Percentiles rank a stretch among this genome's conserved stretches.
Evolutionary conservation across 2,329 filamentous ascomycete genomes (phyloP).

Genomic region (Cordyceps tenuipes): DNA sequence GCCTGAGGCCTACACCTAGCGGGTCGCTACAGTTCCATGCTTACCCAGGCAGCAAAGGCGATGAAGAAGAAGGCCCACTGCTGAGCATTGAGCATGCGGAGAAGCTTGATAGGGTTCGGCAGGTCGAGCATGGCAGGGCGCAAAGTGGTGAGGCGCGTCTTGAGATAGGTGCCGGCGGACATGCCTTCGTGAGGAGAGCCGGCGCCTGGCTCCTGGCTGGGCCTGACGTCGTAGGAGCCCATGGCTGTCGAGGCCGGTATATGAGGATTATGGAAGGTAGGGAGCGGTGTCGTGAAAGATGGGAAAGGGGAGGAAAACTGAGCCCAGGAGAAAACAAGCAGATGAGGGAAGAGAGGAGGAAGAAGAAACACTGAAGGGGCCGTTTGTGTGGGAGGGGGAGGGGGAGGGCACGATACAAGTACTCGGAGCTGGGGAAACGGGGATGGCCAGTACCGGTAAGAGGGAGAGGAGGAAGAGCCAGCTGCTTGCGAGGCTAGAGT

Average conservation of each 20-base stretch:
- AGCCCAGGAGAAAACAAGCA: background rate
- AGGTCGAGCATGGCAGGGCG: slow-evolving; percentile 48
- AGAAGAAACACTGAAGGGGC: background rate
- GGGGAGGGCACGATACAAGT: background rate
- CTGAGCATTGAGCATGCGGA: slow-evolving; percentile 39
- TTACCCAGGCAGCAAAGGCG: slow-evolving; percentile 49
- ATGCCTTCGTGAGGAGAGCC: slow-evolving; percentile 40
- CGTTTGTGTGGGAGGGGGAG: background rate
- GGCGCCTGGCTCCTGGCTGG: slow-evolving; percentile 20
- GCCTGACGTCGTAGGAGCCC: slow-evolving; percentile 11
- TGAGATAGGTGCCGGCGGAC: slow-evolving; percentile 36
- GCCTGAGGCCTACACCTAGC: background rate
- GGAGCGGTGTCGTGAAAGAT: background rate
- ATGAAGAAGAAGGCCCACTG: slow-evolving; percentile 50
- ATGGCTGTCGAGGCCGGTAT: background rate
- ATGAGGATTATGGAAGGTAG: background rate
- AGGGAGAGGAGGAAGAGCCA: too few relatives aligned
- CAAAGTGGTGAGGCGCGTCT: slow-evolving; percentile 46
- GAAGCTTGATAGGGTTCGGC: slow-evolving; percentile 42
- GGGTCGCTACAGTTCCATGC: slow-evolving; percentile 10
- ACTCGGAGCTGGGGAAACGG: background rate
- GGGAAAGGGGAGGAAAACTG: background rate
- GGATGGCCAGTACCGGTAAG: background rate
- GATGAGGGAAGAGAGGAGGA: background rate
- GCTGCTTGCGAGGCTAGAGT: too few relatives aligned